Evolutionary conservation across 305 asterid genomes (phyloP).

Genomic region (Fraxinus angustifolia): DNA sequence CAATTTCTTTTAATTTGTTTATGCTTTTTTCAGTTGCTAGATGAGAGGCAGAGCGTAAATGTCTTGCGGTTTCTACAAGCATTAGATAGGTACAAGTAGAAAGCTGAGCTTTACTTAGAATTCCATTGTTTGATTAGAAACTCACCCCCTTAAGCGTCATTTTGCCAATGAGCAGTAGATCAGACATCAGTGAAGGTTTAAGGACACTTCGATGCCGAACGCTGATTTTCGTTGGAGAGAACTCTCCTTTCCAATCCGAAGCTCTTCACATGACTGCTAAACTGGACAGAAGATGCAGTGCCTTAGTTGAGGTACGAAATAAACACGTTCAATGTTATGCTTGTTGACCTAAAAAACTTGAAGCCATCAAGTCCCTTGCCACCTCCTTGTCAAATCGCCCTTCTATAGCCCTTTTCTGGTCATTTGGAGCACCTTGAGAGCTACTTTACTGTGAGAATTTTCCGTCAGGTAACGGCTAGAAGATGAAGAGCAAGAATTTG

Average conservation of each 20-base stretch:
- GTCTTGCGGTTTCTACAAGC: conserved; percentile 74
- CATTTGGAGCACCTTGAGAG: background rate
- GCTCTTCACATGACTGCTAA: conserved; percentile 68
- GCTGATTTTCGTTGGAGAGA: conserved; percentile 74
- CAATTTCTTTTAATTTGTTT: conserved; percentile 2
- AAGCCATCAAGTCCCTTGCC: background rate
- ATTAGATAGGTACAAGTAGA: conserved; percentile 51
- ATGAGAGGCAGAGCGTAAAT: conserved; percentile 74
- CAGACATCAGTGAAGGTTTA: conserved; percentile 63
- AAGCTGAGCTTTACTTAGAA: background rate
- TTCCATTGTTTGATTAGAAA: background rate
- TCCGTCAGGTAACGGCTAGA: background rate
- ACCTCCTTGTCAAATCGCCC: background rate
- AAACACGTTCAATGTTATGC: background rate
- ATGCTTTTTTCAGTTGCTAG: conserved; percentile 53
- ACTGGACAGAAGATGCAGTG: conserved; percentile 72
- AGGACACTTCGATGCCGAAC: conserved; percentile 69
- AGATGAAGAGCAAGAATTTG: background rate
- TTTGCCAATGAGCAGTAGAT: conserved; percentile 56
- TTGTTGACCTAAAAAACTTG: background rate
- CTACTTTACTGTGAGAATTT: background rate
- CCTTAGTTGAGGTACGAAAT: conserved; percentile 73
- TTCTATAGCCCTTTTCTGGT: background rate
- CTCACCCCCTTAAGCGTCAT: conserved; percentile 19
- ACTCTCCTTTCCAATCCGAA: conserved; percentile 70